Percentiles rank a stretch among this genome's conserved stretches.
Evolutionary conservation across 495 filamentous ascomycete species (phyloP).

Genomic region (Hypoxylon cercidicola): DNA sequence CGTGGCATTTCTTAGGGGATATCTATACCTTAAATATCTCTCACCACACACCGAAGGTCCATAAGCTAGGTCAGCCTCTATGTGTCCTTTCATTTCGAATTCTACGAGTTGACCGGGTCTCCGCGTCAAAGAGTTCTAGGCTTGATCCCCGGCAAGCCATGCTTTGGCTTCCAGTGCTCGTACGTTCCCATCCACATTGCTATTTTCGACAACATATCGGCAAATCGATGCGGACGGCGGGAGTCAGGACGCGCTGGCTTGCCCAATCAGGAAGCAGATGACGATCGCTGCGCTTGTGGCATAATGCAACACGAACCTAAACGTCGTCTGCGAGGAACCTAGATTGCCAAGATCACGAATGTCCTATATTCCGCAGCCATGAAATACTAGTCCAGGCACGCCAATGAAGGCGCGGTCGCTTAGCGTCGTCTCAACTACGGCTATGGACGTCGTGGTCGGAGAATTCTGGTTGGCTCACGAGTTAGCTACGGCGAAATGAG

Average conservation of each 20-base stretch:
- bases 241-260: slow-evolving; percentile 41
- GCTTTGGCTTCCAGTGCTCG: slow-evolving; percentile 15
- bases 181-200: slow-evolving; percentile 17
- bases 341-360: slow-evolving; percentile 6
- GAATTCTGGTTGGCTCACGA: slow-evolving; percentile 41
- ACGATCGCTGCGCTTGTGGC: slow-evolving; percentile 17
- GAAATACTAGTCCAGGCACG: slow-evolving; percentile 3
- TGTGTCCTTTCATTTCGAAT: slow-evolving; percentile 22
- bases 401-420: slow-evolving; percentile 25
- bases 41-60: neutral
- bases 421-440: slow-evolving; percentile 27
- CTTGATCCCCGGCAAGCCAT: slow-evolving; percentile 2
- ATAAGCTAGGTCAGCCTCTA: slow-evolving; percentile 17
- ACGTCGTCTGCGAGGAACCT: neutral
- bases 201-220: slow-evolving; percentile 28
- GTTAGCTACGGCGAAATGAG: slow-evolving; percentile 38
- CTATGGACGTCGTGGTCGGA: slow-evolving; percentile 15
- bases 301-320: neutral
- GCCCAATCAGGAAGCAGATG: slow-evolving; percentile 33
- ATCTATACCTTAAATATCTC: slow-evolving; percentile 27
- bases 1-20: slow-evolving; percentile 1
- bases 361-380: slow-evolving; percentile 10
- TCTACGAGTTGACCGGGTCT: slow-evolving; percentile 6
- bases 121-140: slow-evolving; percentile 14
- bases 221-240: slow-evolving; percentile 26